These are phyloP conservation scores for Colletotrichum cordylinicola DNA, from an alignment of 2,329 filamentous ascomycete species.

Conservation along the genomic window DNA sequence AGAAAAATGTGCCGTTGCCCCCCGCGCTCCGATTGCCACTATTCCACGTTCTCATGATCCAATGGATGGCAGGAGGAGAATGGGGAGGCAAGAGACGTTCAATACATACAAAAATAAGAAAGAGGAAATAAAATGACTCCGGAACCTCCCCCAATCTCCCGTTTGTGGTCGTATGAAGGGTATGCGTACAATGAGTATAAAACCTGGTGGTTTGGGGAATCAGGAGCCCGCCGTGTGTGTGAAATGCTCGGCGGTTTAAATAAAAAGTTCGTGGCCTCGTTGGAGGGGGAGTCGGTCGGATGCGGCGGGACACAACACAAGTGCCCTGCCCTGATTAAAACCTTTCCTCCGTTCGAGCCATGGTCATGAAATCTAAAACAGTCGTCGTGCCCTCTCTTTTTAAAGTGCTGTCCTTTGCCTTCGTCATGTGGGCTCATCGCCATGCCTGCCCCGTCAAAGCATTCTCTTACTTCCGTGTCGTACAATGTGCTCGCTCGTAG, in stretches of 20 bases:
- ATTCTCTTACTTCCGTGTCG: background rate
- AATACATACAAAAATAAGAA: slow-evolving; percentile 15
- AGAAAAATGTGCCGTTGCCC: background rate
- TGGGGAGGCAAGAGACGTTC: background rate
- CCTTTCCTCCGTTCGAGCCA: background rate
- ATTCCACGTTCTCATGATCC: background rate
- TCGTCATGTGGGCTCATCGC: background rate
- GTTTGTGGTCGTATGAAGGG: slow-evolving; percentile 8
- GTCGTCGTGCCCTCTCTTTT: slow-evolving; percentile 1
- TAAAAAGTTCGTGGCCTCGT: slow-evolving; percentile 6
- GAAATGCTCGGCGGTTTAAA: background rate
- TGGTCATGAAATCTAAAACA: slow-evolving; percentile 19
- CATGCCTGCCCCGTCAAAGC: background rate
- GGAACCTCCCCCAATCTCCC: background rate
- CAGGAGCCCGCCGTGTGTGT: slow-evolving; percentile 1
- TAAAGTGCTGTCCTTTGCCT: background rate
- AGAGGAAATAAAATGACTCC: background rate
- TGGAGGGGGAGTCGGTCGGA: background rate
- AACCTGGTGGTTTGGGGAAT: slow-evolving; percentile 13
- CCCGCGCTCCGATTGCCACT: background rate
- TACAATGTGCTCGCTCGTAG: background rate
- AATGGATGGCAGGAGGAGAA: background rate
- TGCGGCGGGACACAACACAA: background rate
- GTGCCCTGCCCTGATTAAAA: background rate
- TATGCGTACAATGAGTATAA: slow-evolving; percentile 9